Evolutionary conservation across 305 asterid genomes (phyloP).

Genomic region (Fraxinus velutina): DNA sequence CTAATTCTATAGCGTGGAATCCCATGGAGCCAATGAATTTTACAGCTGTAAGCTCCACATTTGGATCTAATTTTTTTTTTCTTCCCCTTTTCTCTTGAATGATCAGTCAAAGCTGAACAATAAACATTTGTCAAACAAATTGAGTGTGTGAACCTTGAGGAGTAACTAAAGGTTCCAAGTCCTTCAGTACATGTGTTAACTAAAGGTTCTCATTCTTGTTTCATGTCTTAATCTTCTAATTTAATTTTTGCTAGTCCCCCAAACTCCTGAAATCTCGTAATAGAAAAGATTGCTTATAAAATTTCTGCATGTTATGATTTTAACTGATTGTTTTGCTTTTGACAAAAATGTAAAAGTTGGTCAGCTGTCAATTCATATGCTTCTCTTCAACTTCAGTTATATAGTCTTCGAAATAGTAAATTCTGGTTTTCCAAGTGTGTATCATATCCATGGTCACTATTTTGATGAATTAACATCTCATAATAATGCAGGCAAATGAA

Average conservation of each 20-base stretch:
- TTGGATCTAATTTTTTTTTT: background rate
- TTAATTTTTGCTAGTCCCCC: background rate
- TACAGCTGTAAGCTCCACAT: slow-evolving; percentile 67
- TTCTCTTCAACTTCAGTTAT: background rate
- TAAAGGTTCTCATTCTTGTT: background rate
- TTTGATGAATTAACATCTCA: slow-evolving; percentile 11
- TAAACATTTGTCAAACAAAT: background rate
- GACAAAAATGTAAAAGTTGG: background rate
- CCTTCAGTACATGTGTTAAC: background rate
- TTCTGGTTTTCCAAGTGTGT: slow-evolving; percentile 1
- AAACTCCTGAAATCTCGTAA: background rate
- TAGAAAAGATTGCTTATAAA: background rate
- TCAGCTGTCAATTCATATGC: background rate
- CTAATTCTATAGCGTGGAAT: slow-evolving; percentile 89
- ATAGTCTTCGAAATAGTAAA: background rate
- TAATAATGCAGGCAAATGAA: slow-evolving; percentile 72
- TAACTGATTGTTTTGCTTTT: background rate
- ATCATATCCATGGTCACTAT: slow-evolving; percentile 3
- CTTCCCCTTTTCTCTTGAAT: slow-evolving; percentile 8
- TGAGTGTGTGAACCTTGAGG: background rate
- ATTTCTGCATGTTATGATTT: background rate
- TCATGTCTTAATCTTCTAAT: background rate
- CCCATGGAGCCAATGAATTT: slow-evolving; percentile 99
- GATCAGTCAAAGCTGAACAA: background rate
- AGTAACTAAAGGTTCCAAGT: background rate